Base-by-base conservation (phyloP, 2,329 filamentous ascomycete species). In the Nannizziopsis arthrosporioides region DNA sequence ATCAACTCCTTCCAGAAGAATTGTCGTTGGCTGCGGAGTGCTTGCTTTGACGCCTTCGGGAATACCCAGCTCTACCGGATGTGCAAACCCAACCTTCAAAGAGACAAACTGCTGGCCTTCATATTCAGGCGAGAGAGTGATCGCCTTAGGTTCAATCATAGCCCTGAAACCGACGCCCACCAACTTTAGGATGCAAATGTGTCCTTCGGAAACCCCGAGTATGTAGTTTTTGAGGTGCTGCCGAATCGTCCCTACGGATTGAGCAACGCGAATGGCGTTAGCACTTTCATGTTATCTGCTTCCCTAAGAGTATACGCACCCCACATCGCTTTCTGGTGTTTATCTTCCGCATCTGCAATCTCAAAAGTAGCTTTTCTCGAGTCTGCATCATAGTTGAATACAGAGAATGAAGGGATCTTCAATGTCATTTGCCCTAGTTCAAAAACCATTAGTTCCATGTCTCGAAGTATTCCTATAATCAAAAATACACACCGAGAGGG, bases 141-240 rank as follows among this genome's bases (percentile, higher is more conserved):
- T 79, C 18, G 84, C 84, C 35, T 76, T 82, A 50, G 81, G 70
- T 66, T 96, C 89, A 57, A 98, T 77, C 3, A 80, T 84, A 12
- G 92, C 92, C 67, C 90, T 79, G 75, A 95, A 98, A 52, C 92
- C 92, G 51, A 98, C 92, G 61, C 92, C 92, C 22, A 96, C 88
- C 46, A 98, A 76, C 55, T 90, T 83, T 46, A 98, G 74, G 58
- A 98, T 88, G 31, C 89, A 88, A 14, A 86, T 89, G 69, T 98
- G 92, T 32, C 92, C 92, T 76, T 98, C 92, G 34, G 87, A 94
- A 17, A 98, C 92, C 51, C 92, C 92, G 54, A 88, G 80, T 53
- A 98, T 84, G 72, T 93, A 81, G 65, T 92, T 93, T 60, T 85
- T 84, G 47, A 98, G 75, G 63, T 94, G 90, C 31, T 88, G 82